Evolutionary conservation across 345 rosid genomes (phyloP), one percentile per base, ranked within the genome.

Genomic region (Ailanthus altissimus): DNA sequence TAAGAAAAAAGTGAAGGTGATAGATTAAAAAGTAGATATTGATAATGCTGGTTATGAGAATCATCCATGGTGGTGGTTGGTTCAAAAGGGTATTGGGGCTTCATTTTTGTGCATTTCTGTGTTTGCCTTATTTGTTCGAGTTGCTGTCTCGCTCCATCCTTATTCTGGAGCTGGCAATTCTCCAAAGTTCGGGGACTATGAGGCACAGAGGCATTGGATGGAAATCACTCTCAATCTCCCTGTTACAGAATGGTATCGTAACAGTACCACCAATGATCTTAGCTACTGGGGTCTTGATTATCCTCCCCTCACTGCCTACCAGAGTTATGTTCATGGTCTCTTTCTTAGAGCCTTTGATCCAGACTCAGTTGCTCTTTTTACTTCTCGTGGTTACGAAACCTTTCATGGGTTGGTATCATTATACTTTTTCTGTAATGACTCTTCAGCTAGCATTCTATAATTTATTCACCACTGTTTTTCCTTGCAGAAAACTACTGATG

Each of bases 191-290:
- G 98, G 99, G 13, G 99, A 96, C 77, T 96, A 88, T 79, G 98
- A 96, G 81, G 99, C 98, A 25, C 99, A 92, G 60, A 81, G 97
- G 79, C 99, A 93, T 81, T 96, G 99, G 98, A 93, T 96, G 99
- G 99, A 93, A 91, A 92, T 93, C 68, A 92, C 99, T n/a, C 67
- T 83, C 2, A 91, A 93, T 87, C 90, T 92, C 46, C 93, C 94
- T 0, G 74, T 65, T 6, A 77, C 64, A 66, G 89, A 91, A 3
- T 96, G 99, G 97, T 92, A 96, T 79, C 80, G 76, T 46, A 93
- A 91, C 66, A 79, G 90, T 80, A 91, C 90, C 23, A 21, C 20
- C 80, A 96, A 96, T 67, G 92, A 96, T 83, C 90, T 93, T 46
- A 76, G 81, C 83, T 96, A 92, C 76, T 94, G 97, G 99, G 99